Percentiles rank a stretch among this genome's conserved stretches.
Evolutionary conservation across 495 filamentous ascomycete species (phyloP).

Genomic region (Acidomyces sp.): DNA sequence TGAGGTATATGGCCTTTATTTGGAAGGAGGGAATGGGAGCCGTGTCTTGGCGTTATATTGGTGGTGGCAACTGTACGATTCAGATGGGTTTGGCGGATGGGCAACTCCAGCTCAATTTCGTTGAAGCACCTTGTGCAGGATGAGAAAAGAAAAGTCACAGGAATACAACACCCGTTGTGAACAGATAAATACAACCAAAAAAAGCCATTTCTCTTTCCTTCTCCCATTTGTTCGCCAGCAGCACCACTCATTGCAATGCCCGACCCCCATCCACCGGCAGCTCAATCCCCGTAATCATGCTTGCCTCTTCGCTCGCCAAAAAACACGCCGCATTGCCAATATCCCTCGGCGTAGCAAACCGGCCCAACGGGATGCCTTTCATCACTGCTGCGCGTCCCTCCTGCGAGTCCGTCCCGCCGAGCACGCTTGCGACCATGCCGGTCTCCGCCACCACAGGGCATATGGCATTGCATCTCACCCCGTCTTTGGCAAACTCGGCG

Average conservation of each 20-base stretch:
- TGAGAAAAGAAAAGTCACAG: too few species aligned
- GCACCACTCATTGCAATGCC: slow-evolving; percentile 7
- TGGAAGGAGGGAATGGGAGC: too few species aligned
- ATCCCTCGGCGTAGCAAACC: slow-evolving; percentile 22
- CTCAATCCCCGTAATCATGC: slow-evolving; percentile 24
- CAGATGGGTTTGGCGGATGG: too few species aligned
- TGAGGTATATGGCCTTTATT: too few species aligned
- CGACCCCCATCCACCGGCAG: slow-evolving; percentile 24
- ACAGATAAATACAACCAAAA: too few species aligned
- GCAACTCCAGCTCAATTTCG: too few species aligned
- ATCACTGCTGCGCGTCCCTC: slow-evolving; percentile 56
- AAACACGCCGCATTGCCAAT: slow-evolving; percentile 24
- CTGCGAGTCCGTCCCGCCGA: slow-evolving; percentile 31
- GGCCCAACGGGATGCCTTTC: slow-evolving; percentile 41
- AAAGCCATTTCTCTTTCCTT: too few species aligned
- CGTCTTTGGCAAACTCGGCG: slow-evolving; percentile 18
- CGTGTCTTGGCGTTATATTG: too few species aligned
- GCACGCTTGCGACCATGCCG: slow-evolving; percentile 44
- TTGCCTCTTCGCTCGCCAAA: slow-evolving; percentile 26
- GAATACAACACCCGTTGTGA: too few species aligned
- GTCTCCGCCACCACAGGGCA: slow-evolving; percentile 25
- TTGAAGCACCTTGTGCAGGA: too few species aligned
- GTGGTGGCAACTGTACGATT: too few species aligned
- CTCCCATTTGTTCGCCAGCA: too few species aligned
- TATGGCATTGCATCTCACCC: slow-evolving; percentile 20